Evolutionary conservation across 179 eudicot genomes (phyloP).

Genomic region (Silene coronaria): DNA sequence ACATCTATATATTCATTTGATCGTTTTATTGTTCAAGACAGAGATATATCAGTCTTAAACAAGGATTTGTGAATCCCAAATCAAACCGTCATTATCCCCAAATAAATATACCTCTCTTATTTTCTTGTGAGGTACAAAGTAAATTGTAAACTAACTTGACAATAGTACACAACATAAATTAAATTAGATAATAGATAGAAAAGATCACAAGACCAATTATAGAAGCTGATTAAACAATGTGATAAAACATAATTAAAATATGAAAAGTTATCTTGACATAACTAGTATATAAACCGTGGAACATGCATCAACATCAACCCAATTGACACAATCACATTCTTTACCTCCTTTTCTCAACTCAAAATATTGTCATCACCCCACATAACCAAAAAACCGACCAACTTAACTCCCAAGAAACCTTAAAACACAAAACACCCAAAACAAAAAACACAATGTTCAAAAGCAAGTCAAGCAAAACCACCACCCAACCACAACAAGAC

Average conservation of each 20-base stretch:
- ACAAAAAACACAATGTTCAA: constrained; percentile 23
- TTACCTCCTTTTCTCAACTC: constrained; percentile 17
- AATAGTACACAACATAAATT: not conserved
- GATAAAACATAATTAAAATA: not conserved
- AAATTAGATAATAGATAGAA: not conserved
- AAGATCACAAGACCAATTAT: constrained; percentile 16
- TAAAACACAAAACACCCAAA: not conserved
- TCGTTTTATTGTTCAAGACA: not conserved
- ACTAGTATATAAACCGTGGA: constrained; percentile 24
- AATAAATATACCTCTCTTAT: no score
- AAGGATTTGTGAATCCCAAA: not conserved
- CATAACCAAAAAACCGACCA: not conserved
- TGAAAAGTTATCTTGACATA: not conserved
- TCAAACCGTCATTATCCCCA: no score
- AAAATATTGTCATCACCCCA: constrained; percentile 11
- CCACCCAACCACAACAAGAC: constrained; percentile 16
- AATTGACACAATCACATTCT: constrained; percentile 17
- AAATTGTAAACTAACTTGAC: not conserved
- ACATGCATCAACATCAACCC: constrained; percentile 30
- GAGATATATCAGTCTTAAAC: not conserved
- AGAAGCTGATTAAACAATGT: constrained; percentile 3
- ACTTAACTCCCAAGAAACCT: constrained; percentile 7
- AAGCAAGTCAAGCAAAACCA: constrained; percentile 21
- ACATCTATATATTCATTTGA: no score
- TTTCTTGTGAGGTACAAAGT: not conserved